Base-by-base conservation (phyloP, 148 eudicot species). In the Vaccinium vitisidaea region DNA sequence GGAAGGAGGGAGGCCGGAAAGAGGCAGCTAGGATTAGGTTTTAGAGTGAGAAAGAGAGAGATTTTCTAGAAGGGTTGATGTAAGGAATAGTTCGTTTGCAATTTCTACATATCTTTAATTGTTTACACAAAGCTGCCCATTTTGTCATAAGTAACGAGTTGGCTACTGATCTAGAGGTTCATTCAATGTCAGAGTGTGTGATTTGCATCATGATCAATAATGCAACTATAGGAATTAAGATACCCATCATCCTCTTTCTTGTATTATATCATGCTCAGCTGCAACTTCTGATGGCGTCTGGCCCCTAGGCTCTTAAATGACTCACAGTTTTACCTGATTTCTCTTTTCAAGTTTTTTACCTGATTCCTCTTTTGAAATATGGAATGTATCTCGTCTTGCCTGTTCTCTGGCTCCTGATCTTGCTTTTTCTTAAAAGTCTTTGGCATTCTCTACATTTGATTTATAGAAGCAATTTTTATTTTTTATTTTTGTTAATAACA, bases 21-120 rank as follows among this genome's bases (percentile, higher is more conserved):
- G n/a, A n/a, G n/a, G n/a, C n/a, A n/a, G n/a, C n/a, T n/a, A n/a
- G n/a, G n/a, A n/a, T n/a, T n/a, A n/a, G n/a, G n/a, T n/a, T n/a
- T n/a, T n/a, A n/a, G n/a, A n/a, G n/a, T n/a, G n/a, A n/a, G n/a
- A n/a, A n/a, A n/a, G n/a, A n/a, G n/a, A n/a, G n/a, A n/a, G n/a
- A n/a, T n/a, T n/a, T n/a, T n/a, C n/a, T n/a, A n/a, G n/a, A n/a
- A n/a, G n/a, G n/a, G n/a, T n/a, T n/a, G n/a, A n/a, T n/a, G n/a
- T n/a, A n/a, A n/a, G n/a, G n/a, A n/a, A n/a, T n/a, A n/a, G n/a
- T n/a, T n/a, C n/a, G n/a, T n/a, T n/a, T n/a, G n/a, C n/a, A n/a
- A n/a, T n/a, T n/a, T 49, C 32, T 43, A 74, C 21, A 67, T 25
- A 81, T 82, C 69, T 67, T 65, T 53, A 71, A 30, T 16, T 71